These are phyloP conservation scores for Dendrobium officinale DNA, from an alignment of 106 monocot genomes.

Conservation along the genomic window DNA sequence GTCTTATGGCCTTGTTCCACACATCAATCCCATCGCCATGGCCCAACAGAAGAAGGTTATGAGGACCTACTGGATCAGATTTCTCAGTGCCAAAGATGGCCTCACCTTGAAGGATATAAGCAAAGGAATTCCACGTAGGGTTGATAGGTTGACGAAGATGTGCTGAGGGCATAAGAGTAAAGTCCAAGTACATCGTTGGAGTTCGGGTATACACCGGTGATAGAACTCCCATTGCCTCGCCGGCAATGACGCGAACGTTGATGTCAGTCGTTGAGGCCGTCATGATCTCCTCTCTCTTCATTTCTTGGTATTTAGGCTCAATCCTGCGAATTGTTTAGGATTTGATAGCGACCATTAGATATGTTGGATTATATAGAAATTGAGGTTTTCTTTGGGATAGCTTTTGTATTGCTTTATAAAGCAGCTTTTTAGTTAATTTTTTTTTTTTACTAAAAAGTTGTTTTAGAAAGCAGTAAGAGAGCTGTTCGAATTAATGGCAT, in stretches of 20 bases:
- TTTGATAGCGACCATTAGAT: no score
- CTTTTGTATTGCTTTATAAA: no score
- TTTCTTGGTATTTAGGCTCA: slow-evolving; percentile 69
- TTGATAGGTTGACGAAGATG: slow-evolving; percentile 41
- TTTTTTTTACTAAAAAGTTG: no score
- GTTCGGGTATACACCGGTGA: slow-evolving; percentile 66
- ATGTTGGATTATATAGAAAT: no score
- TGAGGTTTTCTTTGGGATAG: no score
- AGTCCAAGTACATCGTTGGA: slow-evolving; percentile 75
- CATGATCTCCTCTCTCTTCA: slow-evolving; percentile 55
- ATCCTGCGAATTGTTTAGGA: slow-evolving; percentile 31
- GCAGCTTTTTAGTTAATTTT: no score
- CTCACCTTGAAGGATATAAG: slow-evolving; percentile 68
- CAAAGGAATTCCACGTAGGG: slow-evolving; percentile 54
- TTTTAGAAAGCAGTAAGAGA: no score
- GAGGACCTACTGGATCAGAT: slow-evolving; percentile 23
- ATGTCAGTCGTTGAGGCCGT: slow-evolving; percentile 27
- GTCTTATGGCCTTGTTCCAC: slow-evolving; percentile 45
- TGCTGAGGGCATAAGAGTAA: slow-evolving; percentile 43
- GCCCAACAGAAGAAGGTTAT: slow-evolving; percentile 51
- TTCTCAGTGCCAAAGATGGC: slow-evolving; percentile 37
- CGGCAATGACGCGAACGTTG: slow-evolving; percentile 72
- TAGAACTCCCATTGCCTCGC: slow-evolving; percentile 48
- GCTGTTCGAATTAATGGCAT: no score
- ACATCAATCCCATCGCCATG: slow-evolving; percentile 58